phyloP scores from a whole-genome alignment of 2,329 filamentous ascomycete species.

The Alternaria ventricosa region DNA sequence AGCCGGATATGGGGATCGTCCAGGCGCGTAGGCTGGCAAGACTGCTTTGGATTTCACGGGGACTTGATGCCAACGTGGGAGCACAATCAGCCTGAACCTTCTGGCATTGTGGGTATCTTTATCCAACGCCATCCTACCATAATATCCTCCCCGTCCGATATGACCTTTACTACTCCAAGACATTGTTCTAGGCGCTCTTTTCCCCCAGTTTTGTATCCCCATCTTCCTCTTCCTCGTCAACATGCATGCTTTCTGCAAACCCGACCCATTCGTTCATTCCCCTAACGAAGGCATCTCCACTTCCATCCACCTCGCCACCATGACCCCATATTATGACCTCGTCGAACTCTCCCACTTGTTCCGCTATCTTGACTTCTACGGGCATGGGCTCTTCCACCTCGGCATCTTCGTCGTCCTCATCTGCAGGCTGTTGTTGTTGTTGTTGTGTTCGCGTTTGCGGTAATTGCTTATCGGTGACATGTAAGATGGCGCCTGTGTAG shows the following conservation, averaged over 20 bases:
- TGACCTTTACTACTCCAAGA: background rate
- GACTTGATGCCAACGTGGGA: background rate
- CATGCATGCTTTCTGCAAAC: conserved; percentile 66
- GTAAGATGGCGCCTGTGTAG: conserved; percentile 63
- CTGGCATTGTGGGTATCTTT: background rate
- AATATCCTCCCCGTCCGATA: background rate
- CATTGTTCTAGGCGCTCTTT: background rate
- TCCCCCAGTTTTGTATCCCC: background rate
- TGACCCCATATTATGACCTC: conserved; percentile 85
- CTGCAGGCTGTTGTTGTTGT: conserved; percentile 7
- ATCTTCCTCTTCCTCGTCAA: conserved; percentile 17
- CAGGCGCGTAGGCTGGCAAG: background rate
- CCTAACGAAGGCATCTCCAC: conserved; percentile 73
- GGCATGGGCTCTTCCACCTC: conserved; percentile 25
- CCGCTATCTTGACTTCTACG: conserved; percentile 56
- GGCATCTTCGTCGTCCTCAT: conserved; percentile 23
- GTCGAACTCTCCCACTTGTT: conserved; percentile 73
- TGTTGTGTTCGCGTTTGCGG: conserved; percentile 13
- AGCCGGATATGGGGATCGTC: background rate
- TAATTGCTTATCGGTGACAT: conserved; percentile 36
- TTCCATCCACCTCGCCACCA: conserved; percentile 67
- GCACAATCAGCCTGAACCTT: background rate
- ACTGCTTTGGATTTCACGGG: background rate
- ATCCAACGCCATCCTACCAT: background rate
- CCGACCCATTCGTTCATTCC: conserved; percentile 81